phyloP scores from a whole-genome alignment of 768 basidiomycete species.

The Amyloporia xantha region DNA sequence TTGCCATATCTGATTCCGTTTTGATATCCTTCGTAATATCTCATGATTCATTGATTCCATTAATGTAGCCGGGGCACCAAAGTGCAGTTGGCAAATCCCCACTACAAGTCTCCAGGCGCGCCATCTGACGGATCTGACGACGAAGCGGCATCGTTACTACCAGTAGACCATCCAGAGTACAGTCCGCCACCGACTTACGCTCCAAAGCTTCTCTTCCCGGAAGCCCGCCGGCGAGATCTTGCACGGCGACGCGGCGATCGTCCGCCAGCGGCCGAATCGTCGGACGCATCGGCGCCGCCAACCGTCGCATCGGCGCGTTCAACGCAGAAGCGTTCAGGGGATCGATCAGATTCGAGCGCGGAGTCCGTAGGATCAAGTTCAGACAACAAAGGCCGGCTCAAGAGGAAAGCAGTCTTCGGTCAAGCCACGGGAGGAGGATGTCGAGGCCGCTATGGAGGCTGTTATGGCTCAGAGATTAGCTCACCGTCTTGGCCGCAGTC shows the following conservation, averaged over 20 bases:
- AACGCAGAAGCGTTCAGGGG: too few relatives aligned
- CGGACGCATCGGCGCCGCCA: conserved; percentile 5
- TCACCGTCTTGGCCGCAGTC: conserved; percentile 7
- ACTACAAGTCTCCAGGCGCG: conserved; percentile 36
- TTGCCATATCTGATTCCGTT: background rate
- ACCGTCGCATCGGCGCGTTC: too few relatives aligned
- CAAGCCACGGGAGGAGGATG: too few relatives aligned
- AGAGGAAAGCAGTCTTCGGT: too few relatives aligned
- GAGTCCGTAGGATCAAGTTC: too few relatives aligned
- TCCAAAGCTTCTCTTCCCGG: conserved; percentile 53
- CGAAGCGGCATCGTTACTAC: conserved; percentile 45
- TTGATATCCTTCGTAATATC: too few relatives aligned
- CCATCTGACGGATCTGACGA: conserved; percentile 33
- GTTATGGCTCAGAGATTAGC: conserved; percentile 13
- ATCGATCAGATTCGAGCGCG: too few relatives aligned
- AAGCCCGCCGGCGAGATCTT: conserved; percentile 23
- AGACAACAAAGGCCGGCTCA: too few relatives aligned
- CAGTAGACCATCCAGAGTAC: conserved; percentile 59
- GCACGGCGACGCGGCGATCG: conserved; percentile 10
- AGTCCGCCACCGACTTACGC: conserved; percentile 48
- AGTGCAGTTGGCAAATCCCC: conserved; percentile 55
- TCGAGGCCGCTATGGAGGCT: conserved; percentile 10
- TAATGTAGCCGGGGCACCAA: conserved; percentile 59
- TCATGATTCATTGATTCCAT: background rate
- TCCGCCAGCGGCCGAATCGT: background rate